Conservation (phyloP, 495 filamentous ascomycete genomes). For the Penicillium angulare region DNA sequence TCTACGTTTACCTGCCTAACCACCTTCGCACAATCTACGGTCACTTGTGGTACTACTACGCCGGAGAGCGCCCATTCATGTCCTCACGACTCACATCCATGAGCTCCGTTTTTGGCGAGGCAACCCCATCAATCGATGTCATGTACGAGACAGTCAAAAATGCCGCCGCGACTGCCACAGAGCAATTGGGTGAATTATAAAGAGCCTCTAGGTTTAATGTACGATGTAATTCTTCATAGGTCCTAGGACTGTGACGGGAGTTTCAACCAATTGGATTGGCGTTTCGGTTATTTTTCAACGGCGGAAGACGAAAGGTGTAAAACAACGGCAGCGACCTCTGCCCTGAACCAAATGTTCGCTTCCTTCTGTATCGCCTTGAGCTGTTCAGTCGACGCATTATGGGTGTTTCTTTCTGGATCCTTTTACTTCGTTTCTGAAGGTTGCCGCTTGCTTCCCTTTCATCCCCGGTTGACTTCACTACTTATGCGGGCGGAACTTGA, state of each 20-base stretch:
- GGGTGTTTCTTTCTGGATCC: constrained; percentile 6
- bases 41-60: constrained; percentile 92
- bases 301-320: not conserved
- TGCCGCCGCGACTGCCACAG: constrained; percentile 32
- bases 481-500: not conserved
- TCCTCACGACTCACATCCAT: constrained; percentile 32
- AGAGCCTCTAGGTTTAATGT: not conserved
- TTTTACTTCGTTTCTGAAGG: not conserved
- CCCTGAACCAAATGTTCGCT: not conserved
- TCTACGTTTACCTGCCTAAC: constrained; percentile 87
- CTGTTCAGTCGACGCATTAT: constrained; percentile 5
- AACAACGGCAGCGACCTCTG: not conserved
- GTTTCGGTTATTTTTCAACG: too few relatives aligned
- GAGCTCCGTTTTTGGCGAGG: constrained; percentile 40
- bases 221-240: too few relatives aligned
- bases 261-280: too few relatives aligned
- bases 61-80: constrained; percentile 61
- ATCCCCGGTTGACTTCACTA: not conserved
- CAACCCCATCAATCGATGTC: constrained; percentile 35
- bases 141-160: constrained; percentile 45
- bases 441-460: not conserved
- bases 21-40: constrained; percentile 75
- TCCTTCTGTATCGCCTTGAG: not conserved
- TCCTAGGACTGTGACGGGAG: too few relatives aligned
- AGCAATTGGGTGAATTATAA: constrained; percentile 41